Evolutionary conservation across 176 grass and related monocot genomes (phyloP).

Genomic region (Musa schizocarpa): DNA sequence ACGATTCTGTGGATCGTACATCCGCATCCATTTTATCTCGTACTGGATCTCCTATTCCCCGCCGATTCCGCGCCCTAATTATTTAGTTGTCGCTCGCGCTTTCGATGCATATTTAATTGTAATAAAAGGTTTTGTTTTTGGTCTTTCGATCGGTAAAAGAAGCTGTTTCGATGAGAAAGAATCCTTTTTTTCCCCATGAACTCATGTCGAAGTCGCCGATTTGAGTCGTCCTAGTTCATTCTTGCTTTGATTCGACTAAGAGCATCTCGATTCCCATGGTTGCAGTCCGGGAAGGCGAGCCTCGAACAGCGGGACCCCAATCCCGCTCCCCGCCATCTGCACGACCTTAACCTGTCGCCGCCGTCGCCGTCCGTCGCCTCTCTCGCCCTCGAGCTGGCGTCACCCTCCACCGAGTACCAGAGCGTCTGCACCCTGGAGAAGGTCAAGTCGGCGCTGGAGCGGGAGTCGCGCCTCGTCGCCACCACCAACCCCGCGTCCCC

Average conservation of each 20-base stretch:
- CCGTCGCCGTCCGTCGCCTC: not conserved
- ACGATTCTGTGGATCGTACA: not conserved
- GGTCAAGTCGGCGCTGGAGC: conserved; percentile 63
- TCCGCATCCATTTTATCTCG: not conserved
- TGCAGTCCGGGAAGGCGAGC: conserved; percentile 34
- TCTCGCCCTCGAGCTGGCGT: not conserved
- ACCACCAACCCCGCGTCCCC: not conserved
- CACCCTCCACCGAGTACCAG: conserved; percentile 29
- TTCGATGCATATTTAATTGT: conserved; percentile 3
- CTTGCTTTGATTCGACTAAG: not conserved
- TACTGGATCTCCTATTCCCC: not conserved
- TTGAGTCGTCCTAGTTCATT: not conserved
- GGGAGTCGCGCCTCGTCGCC: conserved; percentile 34
- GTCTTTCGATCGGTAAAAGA: not conserved
- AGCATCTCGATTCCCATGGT: not conserved
- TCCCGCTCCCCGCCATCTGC: not conserved
- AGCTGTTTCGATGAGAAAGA: not conserved
- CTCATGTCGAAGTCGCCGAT: not conserved
- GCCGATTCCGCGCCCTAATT: no score
- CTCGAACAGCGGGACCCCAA: conserved; percentile 25
- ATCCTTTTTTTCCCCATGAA: not conserved
- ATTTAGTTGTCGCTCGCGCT: not conserved
- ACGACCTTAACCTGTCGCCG: not conserved
- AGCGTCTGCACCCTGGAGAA: conserved; percentile 91
- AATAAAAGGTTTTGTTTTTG: not conserved